Percentiles rank a stretch among this genome's conserved stretches.
Conservation (phyloP, 805 yeast species). For the Candida maesae region DNA sequence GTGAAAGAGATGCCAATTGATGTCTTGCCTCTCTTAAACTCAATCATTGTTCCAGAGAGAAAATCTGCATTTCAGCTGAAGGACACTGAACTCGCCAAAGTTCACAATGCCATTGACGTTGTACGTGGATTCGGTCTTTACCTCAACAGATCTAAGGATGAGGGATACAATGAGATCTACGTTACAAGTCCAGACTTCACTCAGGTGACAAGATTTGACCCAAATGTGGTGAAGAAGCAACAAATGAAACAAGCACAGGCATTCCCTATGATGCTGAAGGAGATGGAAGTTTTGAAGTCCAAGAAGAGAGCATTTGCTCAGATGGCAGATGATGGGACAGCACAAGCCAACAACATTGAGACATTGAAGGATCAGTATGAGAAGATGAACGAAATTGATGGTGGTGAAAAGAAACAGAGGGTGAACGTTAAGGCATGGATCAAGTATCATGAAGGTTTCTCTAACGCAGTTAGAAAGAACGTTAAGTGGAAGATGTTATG, state of each 20-base stretch:
- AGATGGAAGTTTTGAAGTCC: constrained; percentile 29
- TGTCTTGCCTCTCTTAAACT: constrained; percentile 33
- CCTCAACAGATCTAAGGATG: constrained; percentile 34
- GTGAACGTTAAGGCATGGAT: constrained; percentile 60
- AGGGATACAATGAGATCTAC: constrained; percentile 26
- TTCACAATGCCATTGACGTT: constrained; percentile 37
- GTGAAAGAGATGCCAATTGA: constrained; percentile 24
- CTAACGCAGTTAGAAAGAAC: constrained; percentile 84
- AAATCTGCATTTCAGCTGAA: constrained; percentile 21
- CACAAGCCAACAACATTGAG: constrained; percentile 19
- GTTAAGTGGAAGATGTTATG: constrained; percentile 74
- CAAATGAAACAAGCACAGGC: constrained; percentile 21
- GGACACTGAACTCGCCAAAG: constrained; percentile 19
- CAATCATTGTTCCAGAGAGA: constrained; percentile 28
- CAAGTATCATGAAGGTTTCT: constrained; percentile 88
- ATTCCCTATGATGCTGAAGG: constrained; percentile 23
- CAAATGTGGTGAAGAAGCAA: constrained; percentile 15
- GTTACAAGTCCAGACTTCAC: constrained; percentile 25
- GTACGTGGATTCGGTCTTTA: constrained; percentile 37
- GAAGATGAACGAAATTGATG: constrained; percentile 25
- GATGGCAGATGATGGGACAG: constrained; percentile 12
- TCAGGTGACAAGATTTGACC: constrained; percentile 21
- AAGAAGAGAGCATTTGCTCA: constrained; percentile 31
- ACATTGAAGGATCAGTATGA: constrained; percentile 42
- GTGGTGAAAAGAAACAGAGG: constrained; percentile 27